These are phyloP conservation scores for Sugiyamaella americana DNA, from an alignment of 805 yeast species.

Conservation along the genomic window DNA sequence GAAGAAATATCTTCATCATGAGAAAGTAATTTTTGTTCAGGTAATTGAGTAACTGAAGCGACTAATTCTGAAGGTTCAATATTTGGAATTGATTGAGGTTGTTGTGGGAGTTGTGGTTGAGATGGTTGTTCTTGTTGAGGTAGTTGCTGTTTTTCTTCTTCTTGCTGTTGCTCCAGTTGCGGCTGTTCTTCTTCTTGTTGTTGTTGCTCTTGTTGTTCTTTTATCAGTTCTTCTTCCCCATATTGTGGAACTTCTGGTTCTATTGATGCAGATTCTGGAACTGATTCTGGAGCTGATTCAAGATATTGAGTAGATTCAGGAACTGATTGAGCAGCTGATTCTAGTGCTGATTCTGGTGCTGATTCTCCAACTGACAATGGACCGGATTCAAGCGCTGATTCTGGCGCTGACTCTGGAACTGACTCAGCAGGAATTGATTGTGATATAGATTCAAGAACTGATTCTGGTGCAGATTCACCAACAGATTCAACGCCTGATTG, in stretches of 20 bases:
- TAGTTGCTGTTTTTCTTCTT: neutral
- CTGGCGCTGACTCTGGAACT: neutral
- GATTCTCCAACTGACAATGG: neutral
- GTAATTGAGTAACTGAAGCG: neutral
- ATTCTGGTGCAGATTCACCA: neutral
- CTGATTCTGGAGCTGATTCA: neutral
- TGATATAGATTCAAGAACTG: neutral
- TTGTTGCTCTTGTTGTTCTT: neutral
- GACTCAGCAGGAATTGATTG: too few species aligned
- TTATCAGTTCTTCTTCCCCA: too few species aligned
- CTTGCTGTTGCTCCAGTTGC: neutral
- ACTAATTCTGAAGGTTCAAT: neutral
- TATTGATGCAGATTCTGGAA: neutral
- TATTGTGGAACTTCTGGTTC: neutral
- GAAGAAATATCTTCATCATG: neutral
- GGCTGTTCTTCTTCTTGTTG: neutral
- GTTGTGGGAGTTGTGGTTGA: too few species aligned
- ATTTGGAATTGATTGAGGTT: neutral
- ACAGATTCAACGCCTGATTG: too few species aligned
- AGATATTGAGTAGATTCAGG: neutral
- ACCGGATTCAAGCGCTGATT: neutral
- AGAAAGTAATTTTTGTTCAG: neutral
- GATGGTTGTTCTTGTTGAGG: too few species aligned
- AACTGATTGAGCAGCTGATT: neutral
- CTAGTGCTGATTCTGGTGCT: constrained; percentile 2